Percentiles rank a stretch among this genome's conserved stretches.
phyloP scores from a whole-genome alignment of 2,329 filamentous ascomycete species.

The Beauveria bassiana region DNA sequence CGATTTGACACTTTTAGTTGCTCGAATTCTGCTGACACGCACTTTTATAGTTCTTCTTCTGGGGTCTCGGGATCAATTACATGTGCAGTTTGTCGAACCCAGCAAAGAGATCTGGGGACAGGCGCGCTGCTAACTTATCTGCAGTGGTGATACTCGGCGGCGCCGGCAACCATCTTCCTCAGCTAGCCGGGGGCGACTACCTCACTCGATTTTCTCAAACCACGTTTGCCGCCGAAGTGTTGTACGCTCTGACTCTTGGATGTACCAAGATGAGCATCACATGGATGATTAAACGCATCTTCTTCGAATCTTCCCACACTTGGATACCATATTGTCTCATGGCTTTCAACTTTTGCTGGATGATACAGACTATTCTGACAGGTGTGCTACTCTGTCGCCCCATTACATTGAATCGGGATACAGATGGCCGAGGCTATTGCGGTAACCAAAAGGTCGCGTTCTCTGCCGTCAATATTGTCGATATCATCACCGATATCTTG shows the following conservation, averaged over 20 bases:
- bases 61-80: constrained; percentile 13
- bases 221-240: constrained; percentile 14
- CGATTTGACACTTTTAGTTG: too few relatives aligned
- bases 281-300: constrained; percentile 18
- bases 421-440: constrained; percentile 9
- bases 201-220: constrained; percentile 11
- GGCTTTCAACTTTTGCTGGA: constrained; percentile 14
- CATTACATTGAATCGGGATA: constrained; percentile 15
- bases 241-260: constrained; percentile 15
- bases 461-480: constrained; percentile 15
- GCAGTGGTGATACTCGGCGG: constrained; percentile 16
- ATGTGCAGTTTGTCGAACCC: constrained; percentile 12
- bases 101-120: not conserved
- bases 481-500: constrained; percentile 15
- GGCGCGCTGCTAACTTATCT: not conserved
- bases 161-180: constrained; percentile 14
- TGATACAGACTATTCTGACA: constrained; percentile 16
- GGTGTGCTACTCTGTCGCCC: constrained; percentile 15
- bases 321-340: constrained; percentile 14
- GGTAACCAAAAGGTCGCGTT: constrained; percentile 13
- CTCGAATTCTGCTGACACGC: not conserved
- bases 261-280: constrained; percentile 17
- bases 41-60: constrained; percentile 11
- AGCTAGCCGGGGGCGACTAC: not conserved
- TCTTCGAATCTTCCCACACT: constrained; percentile 13